Evolutionary conservation across 192 early-diverging fungal genomes (phyloP), one percentile per base, ranked within the genome.

Genomic region (Thamnidium elegans): DNA sequence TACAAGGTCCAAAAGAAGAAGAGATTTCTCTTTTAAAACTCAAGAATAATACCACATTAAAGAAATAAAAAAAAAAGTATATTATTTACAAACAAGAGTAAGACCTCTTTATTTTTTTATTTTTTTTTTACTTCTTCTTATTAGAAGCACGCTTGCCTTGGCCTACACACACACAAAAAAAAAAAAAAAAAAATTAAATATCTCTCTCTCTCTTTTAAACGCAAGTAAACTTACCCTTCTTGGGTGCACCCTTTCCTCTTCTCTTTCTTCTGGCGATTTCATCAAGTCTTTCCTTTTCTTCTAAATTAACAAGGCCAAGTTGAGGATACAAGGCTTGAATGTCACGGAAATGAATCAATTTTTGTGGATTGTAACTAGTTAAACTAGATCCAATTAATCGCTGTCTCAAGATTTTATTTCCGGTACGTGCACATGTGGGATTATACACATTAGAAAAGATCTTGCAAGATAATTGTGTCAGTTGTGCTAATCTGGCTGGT

Each of bases 211-310:
- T n/a, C n/a, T n/a, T n/a, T n/a, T n/a, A n/a, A n/a, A n/a, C n/a
- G n/a, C n/a, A n/a, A n/a, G n/a, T 59, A 0, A 19, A n/a, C 17
- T 53, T 81, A 81, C 81, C 84, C 75, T 91, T 91, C 86, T 89
- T 89, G 39, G 88, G 88, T 13, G 87, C 80, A 42, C 89, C 88
- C 81, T 91, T 91, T 58, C 89, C 89, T 46, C 89, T 84, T 50
- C 81, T 81, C 76, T 80, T 88, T 68, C 79, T 77, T 72, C 79
- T 79, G 3, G 88, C 84, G 63, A 87, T 72, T 50, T 83, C 86
- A 47, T 88, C 87, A 26, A 88, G 70, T 17, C 89, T 84, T 34
- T 79, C 78, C 55, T 89, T 85, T 65, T 91, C 89, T 8, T 78
- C 81, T 21, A 77, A 70, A 70, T 91, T 60, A 19, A 84, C 60